Conservation (phyloP, 768 basidiomycete species). For the Mycena pura region DNA sequence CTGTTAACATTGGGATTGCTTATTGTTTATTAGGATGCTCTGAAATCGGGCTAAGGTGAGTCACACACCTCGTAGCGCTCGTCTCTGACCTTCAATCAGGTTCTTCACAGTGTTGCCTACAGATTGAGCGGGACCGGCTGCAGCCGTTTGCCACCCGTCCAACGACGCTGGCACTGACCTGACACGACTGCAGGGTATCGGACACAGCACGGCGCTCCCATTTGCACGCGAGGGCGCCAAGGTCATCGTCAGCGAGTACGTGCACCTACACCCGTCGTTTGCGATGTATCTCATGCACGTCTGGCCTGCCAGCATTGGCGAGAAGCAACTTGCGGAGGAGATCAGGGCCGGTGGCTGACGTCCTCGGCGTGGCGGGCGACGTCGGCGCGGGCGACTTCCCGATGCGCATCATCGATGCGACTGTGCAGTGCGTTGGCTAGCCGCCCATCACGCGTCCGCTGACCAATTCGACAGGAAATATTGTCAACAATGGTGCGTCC, state of each 20-base stretch:
- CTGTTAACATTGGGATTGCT: too few relatives aligned
- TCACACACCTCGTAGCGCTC: too few relatives aligned
- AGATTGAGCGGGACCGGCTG: too few relatives aligned
- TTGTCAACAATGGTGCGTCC: constrained; percentile 77
- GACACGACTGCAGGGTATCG: constrained; percentile 84
- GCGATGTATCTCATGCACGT: background rate
- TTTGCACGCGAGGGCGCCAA: constrained; percentile 89
- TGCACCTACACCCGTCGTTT: constrained; percentile 10
- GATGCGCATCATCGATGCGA: constrained; percentile 75
- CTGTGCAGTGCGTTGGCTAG: constrained; percentile 63
- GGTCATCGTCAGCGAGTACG: constrained; percentile 84
- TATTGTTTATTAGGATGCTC: too few relatives aligned
- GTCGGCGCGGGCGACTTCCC: constrained; percentile 87
- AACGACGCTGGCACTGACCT: too few relatives aligned
- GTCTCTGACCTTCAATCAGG: too few relatives aligned
- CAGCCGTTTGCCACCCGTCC: too few relatives aligned
- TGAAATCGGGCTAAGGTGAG: too few relatives aligned
- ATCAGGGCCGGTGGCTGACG: constrained; percentile 78
- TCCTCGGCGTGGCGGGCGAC: constrained; percentile 77
- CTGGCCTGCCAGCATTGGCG: constrained; percentile 64
- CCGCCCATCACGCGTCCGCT: background rate
- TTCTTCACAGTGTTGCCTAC: too few relatives aligned
- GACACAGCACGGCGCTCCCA: constrained; percentile 72
- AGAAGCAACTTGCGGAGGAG: constrained; percentile 69
- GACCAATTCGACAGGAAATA: constrained; percentile 48